Base-by-base conservation (phyloP, 2,329 filamentous ascomycete species). In the Elsinoe ampelina region DNA sequence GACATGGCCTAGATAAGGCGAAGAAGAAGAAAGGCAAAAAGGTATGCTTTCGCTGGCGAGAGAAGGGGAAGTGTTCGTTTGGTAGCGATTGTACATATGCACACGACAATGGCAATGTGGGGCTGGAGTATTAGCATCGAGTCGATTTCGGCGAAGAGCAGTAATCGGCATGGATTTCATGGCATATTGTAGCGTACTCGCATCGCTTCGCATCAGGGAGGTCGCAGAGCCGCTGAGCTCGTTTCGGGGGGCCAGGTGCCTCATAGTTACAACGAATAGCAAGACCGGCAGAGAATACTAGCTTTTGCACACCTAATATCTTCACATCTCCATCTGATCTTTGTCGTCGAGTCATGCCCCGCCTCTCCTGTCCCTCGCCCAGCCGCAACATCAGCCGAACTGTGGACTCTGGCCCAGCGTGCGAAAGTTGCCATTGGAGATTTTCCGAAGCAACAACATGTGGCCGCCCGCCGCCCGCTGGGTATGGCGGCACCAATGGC, bases 21-120 rank as follows among this genome's bases (percentile, higher is more conserved):
- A 54, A 50, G 50, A 54, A 54, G 10, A 54, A 38, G 35, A 54
- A 50, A 15, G 20, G n/a, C 41, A 45, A 45, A 20, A 45, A 45
- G 41, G 20, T 45, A 26, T 45, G 41, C 41, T 22, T 22, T 13
- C 41, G 26, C 20, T 45, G 41, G 41, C 41, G 41, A 26, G 41
- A 45, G 10, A 19, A 26, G 19, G 26, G 19, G 17, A 45, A 17
- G 10, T 45, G 41, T n/a, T 22, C 12, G 13, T 11, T 19, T 11
- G 67, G 67, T 1, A 65, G 65, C 17, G 60, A 57, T 26, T 69
- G 67, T 58, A 66, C 61, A 50, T 69, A 64, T 59, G 26, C 65
- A 52, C 67, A 69, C 54, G 65, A 68, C 59, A 26, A 45, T 22
- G 26, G 17, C n/a, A 15, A 51, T 11, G 17, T 22, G 22, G 35